These are phyloP conservation scores for Leccinum subgranulosum DNA, from an alignment of 768 basidiomycete genomes.

Conservation along the genomic window DNA sequence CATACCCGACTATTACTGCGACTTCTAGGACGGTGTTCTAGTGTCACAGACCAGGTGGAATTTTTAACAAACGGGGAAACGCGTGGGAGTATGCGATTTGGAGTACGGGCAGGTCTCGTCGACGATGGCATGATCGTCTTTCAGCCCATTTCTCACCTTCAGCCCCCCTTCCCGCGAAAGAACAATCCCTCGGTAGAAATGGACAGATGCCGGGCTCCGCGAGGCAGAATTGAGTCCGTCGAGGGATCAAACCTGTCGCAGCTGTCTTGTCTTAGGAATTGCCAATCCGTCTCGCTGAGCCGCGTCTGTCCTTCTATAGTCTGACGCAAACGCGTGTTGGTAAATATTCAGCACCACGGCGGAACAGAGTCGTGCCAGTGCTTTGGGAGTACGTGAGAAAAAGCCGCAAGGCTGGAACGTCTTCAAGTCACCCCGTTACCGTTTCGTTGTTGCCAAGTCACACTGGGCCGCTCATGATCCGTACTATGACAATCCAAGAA, in stretches of 20 bases:
- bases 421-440: conserved; percentile 14
- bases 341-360: background rate
- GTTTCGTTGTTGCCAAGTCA: conserved; percentile 16
- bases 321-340: conserved; percentile 10
- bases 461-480: background rate
- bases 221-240: background rate
- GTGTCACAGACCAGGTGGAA: background rate
- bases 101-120: background rate
- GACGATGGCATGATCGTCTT: background rate
- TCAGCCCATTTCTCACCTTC: background rate
- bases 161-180: background rate
- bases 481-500: conserved; percentile 19
- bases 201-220: background rate
- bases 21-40: background rate
- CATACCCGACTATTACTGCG: background rate
- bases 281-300: background rate
- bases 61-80: background rate
- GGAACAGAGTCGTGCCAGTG: background rate
- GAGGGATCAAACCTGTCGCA: background rate
- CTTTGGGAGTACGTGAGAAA: conserved; percentile 3
- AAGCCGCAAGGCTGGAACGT: background rate
- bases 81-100: background rate
- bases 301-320: conserved; percentile 5
- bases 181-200: background rate
- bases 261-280: background rate